Conservation (phyloP, 306 rosid species). For the Acmispon strigosus region DNA sequence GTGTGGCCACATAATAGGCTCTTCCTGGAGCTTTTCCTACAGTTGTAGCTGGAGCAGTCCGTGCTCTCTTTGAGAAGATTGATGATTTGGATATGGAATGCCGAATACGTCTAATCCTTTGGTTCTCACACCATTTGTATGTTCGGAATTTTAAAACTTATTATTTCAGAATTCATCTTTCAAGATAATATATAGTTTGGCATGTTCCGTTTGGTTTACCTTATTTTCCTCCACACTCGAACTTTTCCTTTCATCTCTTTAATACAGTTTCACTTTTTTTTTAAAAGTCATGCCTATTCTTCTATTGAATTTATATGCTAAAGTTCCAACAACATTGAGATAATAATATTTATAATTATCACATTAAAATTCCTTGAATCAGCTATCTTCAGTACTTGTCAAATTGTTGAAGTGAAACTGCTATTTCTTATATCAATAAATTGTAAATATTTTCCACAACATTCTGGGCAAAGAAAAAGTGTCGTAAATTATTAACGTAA, state of each 20-base stretch:
- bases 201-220: background rate
- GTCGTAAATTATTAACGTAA: background rate
- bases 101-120: no score
- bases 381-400: background rate
- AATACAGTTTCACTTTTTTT: background rate
- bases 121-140: no score
- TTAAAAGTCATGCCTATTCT: background rate
- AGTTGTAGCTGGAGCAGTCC: slow-evolving; percentile 97
- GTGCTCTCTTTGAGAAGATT: no score
- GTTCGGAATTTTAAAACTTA: slow-evolving; percentile 23
- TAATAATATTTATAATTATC: background rate
- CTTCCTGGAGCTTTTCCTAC: slow-evolving; percentile 99
- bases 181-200: background rate
- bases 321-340: background rate
- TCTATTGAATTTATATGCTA: background rate
- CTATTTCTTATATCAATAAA: background rate
- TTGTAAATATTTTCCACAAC: background rate
- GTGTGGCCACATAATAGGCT: slow-evolving; percentile 51
- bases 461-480: background rate
- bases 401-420: slow-evolving; percentile 5
- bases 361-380: no score
- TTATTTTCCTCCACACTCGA: background rate
- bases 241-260: no score
- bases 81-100: no score
- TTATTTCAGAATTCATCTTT: background rate